Conservation (phyloP, 2,329 filamentous ascomycete species). For the Ceratocystiopsis sp. region DNA sequence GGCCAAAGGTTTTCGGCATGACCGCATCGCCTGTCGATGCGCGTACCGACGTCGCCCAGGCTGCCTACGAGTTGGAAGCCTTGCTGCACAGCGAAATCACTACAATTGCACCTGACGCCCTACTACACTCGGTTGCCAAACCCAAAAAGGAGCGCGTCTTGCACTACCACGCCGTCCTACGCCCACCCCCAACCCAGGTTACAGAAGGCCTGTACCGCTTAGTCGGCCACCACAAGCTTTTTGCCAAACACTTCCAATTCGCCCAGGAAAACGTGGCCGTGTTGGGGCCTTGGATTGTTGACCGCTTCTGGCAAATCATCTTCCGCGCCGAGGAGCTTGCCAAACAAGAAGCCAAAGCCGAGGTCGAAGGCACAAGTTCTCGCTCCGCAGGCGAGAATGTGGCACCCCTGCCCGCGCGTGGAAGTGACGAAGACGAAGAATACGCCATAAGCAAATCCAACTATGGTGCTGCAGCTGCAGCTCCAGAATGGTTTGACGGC, state of each 20-base stretch:
- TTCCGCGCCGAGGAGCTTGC: conserved; percentile 44
- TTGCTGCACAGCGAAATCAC: conserved; percentile 71
- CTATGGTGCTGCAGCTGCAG: not conserved
- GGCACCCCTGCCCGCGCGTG: too few species aligned
- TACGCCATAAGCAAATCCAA: conserved; percentile 26
- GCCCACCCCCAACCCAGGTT: conserved; percentile 46
- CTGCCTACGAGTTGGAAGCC: conserved; percentile 56
- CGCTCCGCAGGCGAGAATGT: conserved; percentile 2
- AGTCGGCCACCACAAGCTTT: conserved; percentile 23
- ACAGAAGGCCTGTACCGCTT: conserved; percentile 35
- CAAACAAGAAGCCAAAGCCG: conserved; percentile 42
- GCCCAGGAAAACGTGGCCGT: conserved; percentile 42
- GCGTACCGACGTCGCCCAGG: conserved; percentile 52
- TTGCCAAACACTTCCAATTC: conserved; percentile 42
- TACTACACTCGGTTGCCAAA: conserved; percentile 39
- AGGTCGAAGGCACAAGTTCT: conserved; percentile 8
- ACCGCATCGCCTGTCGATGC: conserved; percentile 89
- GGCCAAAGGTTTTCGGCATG: conserved; percentile 84
- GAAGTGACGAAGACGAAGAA: conserved; percentile 12
- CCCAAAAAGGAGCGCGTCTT: conserved; percentile 40
- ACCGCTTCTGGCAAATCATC: conserved; percentile 60
- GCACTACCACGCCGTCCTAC: conserved; percentile 32
- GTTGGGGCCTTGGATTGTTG: conserved; percentile 71
- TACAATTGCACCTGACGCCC: conserved; percentile 40
- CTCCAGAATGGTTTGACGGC: not conserved